Percentiles rank a stretch among this genome's conserved stretches.
Evolutionary conservation across 306 rosid species (phyloP).

Genomic region (Acacia confusa): DNA sequence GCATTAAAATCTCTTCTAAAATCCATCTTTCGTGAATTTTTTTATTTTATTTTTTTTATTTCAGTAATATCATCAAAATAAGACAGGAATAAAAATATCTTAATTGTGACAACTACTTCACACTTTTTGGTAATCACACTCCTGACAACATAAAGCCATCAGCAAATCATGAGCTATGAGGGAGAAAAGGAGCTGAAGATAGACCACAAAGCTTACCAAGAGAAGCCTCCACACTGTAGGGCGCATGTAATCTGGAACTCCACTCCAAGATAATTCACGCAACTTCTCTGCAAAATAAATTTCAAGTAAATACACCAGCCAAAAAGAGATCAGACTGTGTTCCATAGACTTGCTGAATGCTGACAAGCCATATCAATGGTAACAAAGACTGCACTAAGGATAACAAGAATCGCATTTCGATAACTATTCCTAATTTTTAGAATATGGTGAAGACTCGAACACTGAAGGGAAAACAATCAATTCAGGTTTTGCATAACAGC

Average conservation of each 20-base stretch:
- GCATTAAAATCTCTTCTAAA: slow-evolving; percentile 10
- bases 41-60: no score
- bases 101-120: slow-evolving; percentile 2
- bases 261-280: slow-evolving; percentile 93
- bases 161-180: slow-evolving; percentile 2
- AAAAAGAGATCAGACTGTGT: background rate
- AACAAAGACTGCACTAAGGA: background rate
- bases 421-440: background rate
- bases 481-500: background rate
- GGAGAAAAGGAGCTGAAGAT: slow-evolving; percentile 23
- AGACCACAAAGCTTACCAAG: slow-evolving; percentile 56
- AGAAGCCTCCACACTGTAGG: slow-evolving; percentile 85
- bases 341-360: background rate
- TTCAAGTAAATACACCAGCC: slow-evolving; percentile 7
- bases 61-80: slow-evolving; percentile 18
- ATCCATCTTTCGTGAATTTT: background rate
- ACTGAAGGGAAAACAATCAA: background rate
- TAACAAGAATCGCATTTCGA: background rate
- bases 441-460: background rate
- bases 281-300: slow-evolving; percentile 60
- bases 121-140: background rate
- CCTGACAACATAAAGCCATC: background rate
- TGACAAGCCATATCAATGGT: background rate
- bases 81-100: slow-evolving; percentile 28
- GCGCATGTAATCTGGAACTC: slow-evolving; percentile 78